phyloP scores from a whole-genome alignment of 164 flowering plant species.

The Annona squamosa region DNA sequence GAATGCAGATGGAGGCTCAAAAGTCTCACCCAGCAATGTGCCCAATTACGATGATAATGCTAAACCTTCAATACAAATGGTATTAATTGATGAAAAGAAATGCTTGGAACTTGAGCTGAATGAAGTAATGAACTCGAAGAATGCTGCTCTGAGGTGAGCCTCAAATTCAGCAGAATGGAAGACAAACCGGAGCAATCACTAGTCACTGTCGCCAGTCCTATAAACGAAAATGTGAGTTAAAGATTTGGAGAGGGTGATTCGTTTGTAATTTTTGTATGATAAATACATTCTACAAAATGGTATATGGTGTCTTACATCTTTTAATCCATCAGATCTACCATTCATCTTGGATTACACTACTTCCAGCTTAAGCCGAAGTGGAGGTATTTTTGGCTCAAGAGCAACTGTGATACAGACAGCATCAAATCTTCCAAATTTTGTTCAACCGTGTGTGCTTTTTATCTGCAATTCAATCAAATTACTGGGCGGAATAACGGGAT shows the following conservation, averaged over 20 bases:
- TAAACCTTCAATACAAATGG: constrained; percentile 35
- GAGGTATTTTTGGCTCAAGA: not conserved
- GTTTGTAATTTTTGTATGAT: not conserved
- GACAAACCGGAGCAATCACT: constrained; percentile 86
- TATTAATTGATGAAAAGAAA: constrained; percentile 37
- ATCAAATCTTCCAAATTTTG: not conserved
- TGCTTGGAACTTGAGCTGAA: constrained; percentile 76
- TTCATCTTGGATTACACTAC: not conserved
- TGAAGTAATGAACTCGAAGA: constrained; percentile 53
- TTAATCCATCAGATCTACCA: not conserved
- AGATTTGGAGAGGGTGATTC: not conserved
- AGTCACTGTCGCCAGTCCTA: constrained; percentile 69
- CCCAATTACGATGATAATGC: constrained; percentile 17
- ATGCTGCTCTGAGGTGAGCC: constrained; percentile 88
- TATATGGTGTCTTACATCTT: not conserved
- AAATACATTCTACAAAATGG: not conserved
- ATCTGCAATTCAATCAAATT: not conserved
- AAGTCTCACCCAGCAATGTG: constrained; percentile 6
- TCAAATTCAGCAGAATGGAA: constrained; percentile 95
- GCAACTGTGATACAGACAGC: not conserved
- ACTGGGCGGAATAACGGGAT: too few relatives aligned
- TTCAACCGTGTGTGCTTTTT: not conserved
- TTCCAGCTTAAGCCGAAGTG: not conserved
- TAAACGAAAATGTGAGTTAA: constrained; percentile 52
- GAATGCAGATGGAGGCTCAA: constrained; percentile 13